Conservation (phyloP, 2,329 filamentous ascomycete genomes). For the Lecanosticta acicola region DNA sequence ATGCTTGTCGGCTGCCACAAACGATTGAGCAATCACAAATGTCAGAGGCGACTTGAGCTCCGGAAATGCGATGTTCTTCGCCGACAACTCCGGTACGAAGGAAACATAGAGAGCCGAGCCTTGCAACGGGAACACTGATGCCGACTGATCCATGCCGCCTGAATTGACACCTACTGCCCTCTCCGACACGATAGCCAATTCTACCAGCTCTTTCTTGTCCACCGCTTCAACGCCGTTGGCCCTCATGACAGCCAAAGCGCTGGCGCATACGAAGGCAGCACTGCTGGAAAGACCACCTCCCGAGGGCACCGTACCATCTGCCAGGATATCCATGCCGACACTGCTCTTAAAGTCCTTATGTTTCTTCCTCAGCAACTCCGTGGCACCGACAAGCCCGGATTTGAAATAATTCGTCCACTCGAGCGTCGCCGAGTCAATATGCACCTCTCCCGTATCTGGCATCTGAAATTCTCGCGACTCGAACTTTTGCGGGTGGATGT, state of each 20-base stretch:
- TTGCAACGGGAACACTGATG: slow-evolving; percentile 84
- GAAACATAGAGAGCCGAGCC: slow-evolving; percentile 85
- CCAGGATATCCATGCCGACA: slow-evolving; percentile 76
- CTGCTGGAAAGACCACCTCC: slow-evolving; percentile 91
- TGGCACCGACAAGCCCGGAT: slow-evolving; percentile 75
- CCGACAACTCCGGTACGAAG: slow-evolving; percentile 74
- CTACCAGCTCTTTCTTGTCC: slow-evolving; percentile 85
- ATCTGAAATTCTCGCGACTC: slow-evolving; percentile 68
- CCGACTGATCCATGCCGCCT: slow-evolving; percentile 96
- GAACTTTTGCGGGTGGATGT: slow-evolving; percentile 72
- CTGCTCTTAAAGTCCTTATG: slow-evolving; percentile 57
- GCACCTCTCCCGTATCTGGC: slow-evolving; percentile 48
- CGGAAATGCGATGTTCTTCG: slow-evolving; percentile 74
- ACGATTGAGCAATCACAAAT: slow-evolving; percentile 91
- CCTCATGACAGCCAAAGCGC: slow-evolving; percentile 77
- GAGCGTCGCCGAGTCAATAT: slow-evolving; percentile 75
- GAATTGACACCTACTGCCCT: slow-evolving; percentile 93
- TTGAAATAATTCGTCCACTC: slow-evolving; percentile 99
- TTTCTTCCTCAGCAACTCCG: slow-evolving; percentile 69
- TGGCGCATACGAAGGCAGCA: slow-evolving; percentile 87
- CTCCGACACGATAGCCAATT: slow-evolving; percentile 91
- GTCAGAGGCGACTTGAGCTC: slow-evolving; percentile 74
- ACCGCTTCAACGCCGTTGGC: slow-evolving; percentile 74
- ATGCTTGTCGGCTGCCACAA: slow-evolving; percentile 90
- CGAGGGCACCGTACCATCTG: slow-evolving; percentile 86